phyloP scores from a whole-genome alignment of 768 basidiomycete genomes.

The Mycena latifolia region DNA sequence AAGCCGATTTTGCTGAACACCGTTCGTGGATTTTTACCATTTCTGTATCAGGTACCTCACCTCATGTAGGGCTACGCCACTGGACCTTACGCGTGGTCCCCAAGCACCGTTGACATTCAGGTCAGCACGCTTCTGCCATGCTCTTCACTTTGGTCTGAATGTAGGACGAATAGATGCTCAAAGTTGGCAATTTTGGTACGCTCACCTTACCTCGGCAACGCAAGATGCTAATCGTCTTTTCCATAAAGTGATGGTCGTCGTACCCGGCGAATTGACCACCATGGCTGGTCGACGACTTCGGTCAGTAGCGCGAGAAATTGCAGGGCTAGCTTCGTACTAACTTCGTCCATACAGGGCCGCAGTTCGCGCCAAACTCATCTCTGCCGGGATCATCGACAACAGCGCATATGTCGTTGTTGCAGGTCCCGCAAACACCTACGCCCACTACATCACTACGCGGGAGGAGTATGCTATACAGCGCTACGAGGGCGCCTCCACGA shows the following conservation, averaged over 20 bases:
- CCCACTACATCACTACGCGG: slow-evolving; percentile 77
- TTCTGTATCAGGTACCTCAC: slow-evolving; percentile 3
- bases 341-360: background rate
- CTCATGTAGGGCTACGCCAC: slow-evolving; percentile 72
- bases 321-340: too few species aligned
- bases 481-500: slow-evolving; percentile 85
- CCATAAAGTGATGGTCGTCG: slow-evolving; percentile 80
- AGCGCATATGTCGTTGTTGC: slow-evolving; percentile 72
- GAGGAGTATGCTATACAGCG: slow-evolving; percentile 83
- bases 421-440: slow-evolving; percentile 86
- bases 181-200: slow-evolving; percentile 82
- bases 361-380: background rate
- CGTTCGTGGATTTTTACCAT: slow-evolving; percentile 47
- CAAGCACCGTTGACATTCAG: slow-evolving; percentile 76
- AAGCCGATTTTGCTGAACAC: slow-evolving; percentile 86
- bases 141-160: too few species aligned
- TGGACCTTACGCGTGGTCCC: slow-evolving; percentile 80
- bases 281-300: slow-evolving; percentile 85
- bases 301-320: slow-evolving; percentile 52
- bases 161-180: too few species aligned
- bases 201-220: too few species aligned
- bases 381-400: background rate
- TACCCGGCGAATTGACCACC: slow-evolving; percentile 85
- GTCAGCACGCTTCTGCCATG: background rate
- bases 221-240: too few species aligned